Percentiles rank a stretch among this genome's conserved stretches.
Conservation (phyloP, 176 grass and related monocot species). For the Hsuehochloa calcarea region DNA sequence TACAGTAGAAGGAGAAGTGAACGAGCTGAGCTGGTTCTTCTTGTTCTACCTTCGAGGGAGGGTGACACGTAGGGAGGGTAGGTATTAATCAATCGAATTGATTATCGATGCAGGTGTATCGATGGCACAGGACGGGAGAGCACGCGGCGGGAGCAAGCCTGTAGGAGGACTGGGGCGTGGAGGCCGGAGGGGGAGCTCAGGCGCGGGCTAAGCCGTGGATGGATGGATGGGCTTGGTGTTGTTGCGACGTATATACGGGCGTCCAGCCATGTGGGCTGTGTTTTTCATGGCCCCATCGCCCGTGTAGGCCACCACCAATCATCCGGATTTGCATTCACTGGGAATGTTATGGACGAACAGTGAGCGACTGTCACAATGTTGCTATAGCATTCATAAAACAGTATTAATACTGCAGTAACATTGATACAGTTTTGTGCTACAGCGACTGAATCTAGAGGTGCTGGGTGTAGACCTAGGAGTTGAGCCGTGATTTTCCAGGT, state of each 20-base stretch:
- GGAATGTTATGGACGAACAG: too few species aligned
- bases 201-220: background rate
- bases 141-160: slow-evolving; percentile 17
- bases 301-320: background rate
- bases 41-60: background rate
- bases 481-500: too few species aligned
- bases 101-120: background rate
- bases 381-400: too few species aligned
- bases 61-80: background rate
- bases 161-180: background rate
- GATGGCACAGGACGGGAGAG: background rate
- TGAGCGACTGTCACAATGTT: too few species aligned
- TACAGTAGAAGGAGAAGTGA: background rate
- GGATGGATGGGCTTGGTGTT: background rate
- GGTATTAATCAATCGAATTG: background rate
- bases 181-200: too few species aligned
- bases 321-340: too few species aligned
- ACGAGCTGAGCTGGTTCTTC: slow-evolving; percentile 3
- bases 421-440: too few species aligned
- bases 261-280: background rate
- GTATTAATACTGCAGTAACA: too few species aligned
- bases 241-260: background rate
- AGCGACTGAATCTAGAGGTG: too few species aligned
- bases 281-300: background rate
- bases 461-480: too few species aligned